Evolutionary conservation across 768 basidiomycete species (phyloP), one percentile per base, ranked within the genome.

Genomic region (Pleurotus eryngii): DNA sequence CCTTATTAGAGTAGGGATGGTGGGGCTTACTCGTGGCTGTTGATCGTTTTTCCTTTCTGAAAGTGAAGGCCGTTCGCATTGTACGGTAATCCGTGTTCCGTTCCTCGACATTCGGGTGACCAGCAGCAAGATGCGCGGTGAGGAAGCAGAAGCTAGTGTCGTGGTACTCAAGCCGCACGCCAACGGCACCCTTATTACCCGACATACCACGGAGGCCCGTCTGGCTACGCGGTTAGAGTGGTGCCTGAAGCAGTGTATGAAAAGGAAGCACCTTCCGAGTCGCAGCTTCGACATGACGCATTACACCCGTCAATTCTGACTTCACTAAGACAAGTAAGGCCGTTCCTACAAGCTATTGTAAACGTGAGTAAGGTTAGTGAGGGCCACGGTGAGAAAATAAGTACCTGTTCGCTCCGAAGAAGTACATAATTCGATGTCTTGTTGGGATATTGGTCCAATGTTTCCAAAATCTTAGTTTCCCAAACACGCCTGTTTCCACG

Each of bases 51-150:
- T 15, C 96, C 97, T 63, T 87, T 86, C 49, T 88, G 79, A 69
- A 99, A 99, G 59, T 92, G 89, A 35, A 99, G 68, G 1, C 90
- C 92, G 49, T 82, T 80, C 8, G 78, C 78, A 55, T 96, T 5
- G 97, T 98, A 55, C 81, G 76, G 65, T 95, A 98, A 71, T 99
- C 97, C 9, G 86, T 81, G 65, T 98, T 95, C 24, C 97, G 82
- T 68, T 98, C 97, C 35, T 89, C 87, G 3, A 93, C 77, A 64
- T 96, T 96, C 5, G 81, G 67, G 65, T 97, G 95, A 5, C 97
- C 97, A n/a, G 97, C 95, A 14, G 97, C 95, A 42, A 98, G 81
- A 71, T 98, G 97, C 3, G 92, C 93, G 7, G 96, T 98, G 60
- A 99, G 70, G 73, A 98, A 95, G 73, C 97, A 99, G 65, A 98